Conservation (phyloP, 495 filamentous ascomycete species). For the Penicillium diatomitis region DNA sequence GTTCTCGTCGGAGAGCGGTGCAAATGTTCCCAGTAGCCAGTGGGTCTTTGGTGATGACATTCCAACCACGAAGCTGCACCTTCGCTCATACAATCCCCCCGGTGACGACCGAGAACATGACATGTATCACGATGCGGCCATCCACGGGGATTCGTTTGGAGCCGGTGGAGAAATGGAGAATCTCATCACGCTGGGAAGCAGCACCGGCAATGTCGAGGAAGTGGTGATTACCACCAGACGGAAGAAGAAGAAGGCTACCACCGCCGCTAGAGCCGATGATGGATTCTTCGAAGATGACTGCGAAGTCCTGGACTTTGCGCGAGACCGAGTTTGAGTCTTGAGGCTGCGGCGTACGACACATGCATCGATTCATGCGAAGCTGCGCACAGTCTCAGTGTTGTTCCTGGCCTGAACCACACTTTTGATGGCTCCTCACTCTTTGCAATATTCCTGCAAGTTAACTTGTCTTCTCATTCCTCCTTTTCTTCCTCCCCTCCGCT, state of each 20-base stretch:
- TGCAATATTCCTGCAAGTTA: too few relatives aligned
- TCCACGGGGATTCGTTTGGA: slow-evolving; percentile 29
- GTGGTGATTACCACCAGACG: slow-evolving; percentile 72
- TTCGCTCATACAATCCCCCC: slow-evolving; percentile 38
- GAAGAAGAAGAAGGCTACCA: slow-evolving; percentile 47
- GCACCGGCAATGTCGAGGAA: slow-evolving; percentile 62
- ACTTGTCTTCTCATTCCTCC: background rate
- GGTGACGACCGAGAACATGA: slow-evolving; percentile 43
- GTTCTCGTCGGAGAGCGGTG: slow-evolving; percentile 29
- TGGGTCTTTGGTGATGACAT: slow-evolving; percentile 71
- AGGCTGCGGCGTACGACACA: too few relatives aligned
- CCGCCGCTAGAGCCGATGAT: slow-evolving; percentile 49
- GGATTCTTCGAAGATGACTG: slow-evolving; percentile 94
- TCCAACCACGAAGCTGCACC: slow-evolving; percentile 50
- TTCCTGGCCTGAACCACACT: too few relatives aligned
- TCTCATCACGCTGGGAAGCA: slow-evolving; percentile 43
- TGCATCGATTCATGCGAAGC: too few relatives aligned
- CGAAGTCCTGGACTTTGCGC: slow-evolving; percentile 85
- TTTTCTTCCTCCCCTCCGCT: slow-evolving; percentile 1
- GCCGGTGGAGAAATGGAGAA: slow-evolving; percentile 42
- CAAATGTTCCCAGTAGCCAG: slow-evolving; percentile 23
- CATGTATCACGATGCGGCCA: slow-evolving; percentile 32
- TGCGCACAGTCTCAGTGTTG: too few relatives aligned
- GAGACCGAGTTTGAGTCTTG: slow-evolving; percentile 59
- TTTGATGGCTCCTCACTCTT: too few relatives aligned